Conservation (phyloP, 1,284 basidiomycete genomes). For the Microbotryomycetes sp. region DNA sequence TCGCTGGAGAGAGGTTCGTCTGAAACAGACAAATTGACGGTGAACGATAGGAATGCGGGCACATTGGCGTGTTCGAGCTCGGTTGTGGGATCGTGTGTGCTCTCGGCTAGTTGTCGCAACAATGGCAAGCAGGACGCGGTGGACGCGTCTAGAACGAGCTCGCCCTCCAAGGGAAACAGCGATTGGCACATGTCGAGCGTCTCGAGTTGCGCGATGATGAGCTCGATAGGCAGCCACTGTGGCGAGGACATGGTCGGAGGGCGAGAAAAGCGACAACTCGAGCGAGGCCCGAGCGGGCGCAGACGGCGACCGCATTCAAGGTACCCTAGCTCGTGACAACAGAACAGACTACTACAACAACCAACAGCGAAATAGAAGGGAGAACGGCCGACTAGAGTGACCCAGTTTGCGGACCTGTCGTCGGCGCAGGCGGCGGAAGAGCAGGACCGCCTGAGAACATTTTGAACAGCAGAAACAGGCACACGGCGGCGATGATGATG, state of each 20-base stretch:
- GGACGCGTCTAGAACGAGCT: constrained; percentile 4
- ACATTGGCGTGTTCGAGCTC: background rate
- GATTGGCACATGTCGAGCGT: constrained; percentile 16
- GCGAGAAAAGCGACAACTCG: background rate
- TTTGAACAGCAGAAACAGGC: constrained; percentile 25
- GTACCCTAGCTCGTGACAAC: too few species aligned
- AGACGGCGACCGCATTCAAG: too few species aligned
- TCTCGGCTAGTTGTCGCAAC: background rate
- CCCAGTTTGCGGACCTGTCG: too few species aligned
- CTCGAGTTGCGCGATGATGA: constrained; percentile 12
- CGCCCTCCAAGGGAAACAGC: constrained; percentile 14
- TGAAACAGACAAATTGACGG: background rate
- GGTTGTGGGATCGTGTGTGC: background rate
- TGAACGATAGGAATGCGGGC: background rate
- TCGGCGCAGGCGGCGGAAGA: too few species aligned
- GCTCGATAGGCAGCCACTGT: background rate
- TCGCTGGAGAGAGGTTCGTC: too few species aligned
- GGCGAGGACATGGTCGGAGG: background rate
- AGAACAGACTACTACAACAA: too few species aligned
- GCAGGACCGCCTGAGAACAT: constrained; percentile 1
- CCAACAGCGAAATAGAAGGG: too few species aligned
- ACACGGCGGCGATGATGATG: constrained; percentile 18
- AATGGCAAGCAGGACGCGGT: background rate
- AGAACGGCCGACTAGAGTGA: too few species aligned
- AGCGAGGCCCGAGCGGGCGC: background rate